These are phyloP conservation scores for Arachis monticola DNA, from an alignment of 331 rosid genomes.

Conservation along the genomic window DNA sequence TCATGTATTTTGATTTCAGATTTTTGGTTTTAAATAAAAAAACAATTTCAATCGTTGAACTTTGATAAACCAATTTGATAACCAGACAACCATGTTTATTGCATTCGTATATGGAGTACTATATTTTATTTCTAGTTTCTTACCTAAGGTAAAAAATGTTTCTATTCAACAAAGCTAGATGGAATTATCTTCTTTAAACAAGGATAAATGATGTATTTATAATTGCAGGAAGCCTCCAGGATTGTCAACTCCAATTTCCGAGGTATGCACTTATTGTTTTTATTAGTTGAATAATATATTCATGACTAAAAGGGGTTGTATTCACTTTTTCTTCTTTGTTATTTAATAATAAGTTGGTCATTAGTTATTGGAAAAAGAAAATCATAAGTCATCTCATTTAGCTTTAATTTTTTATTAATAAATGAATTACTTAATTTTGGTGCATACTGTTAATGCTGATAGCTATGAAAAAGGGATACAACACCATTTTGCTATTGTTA, in stretches of 20 bases:
- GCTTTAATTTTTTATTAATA: conserved; percentile 29
- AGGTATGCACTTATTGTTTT: conserved; percentile 52
- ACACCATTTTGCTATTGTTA: neutral
- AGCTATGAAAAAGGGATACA: neutral
- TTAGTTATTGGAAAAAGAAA: neutral
- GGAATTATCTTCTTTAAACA: conserved; percentile 7
- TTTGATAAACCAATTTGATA: conserved; percentile 17
- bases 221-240: conserved; percentile 54
- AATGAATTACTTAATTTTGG: conserved; percentile 15
- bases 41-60: no score
- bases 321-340: conserved; percentile 29
- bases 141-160: conserved; percentile 9
- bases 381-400: conserved; percentile 16
- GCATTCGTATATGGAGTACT: conserved; percentile 4
- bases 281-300: conserved; percentile 9
- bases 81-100: conserved; percentile 28
- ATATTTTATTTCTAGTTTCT: conserved; percentile 12
- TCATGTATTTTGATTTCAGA: conserved; percentile 28
- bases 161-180: conserved; percentile 10
- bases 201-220: conserved; percentile 26
- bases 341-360: no score
- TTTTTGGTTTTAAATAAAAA: neutral
- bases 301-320: conserved; percentile 12
- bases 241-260: conserved; percentile 41
- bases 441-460: conserved; percentile 14